Base-by-base conservation (phyloP, 345 rosid species). In the Aquilaria sinensis region DNA sequence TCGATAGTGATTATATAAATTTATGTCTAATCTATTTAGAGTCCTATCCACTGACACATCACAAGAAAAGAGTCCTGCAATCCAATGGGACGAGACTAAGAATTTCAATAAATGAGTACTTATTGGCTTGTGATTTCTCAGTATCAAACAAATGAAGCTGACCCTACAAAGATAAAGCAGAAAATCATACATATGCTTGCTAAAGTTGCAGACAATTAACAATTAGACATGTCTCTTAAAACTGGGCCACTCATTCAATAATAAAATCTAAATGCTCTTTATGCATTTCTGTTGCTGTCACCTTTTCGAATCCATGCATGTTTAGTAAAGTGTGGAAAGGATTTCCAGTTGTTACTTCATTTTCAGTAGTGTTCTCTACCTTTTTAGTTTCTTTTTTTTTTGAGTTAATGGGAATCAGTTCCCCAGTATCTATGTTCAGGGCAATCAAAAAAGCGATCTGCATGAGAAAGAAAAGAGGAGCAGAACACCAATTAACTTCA, bases 391-490 rank as follows among this genome's bases (percentile, higher is more conserved):
- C 1, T 37, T 37, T 37, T 37, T 37, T 37, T 37, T 37, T 9
- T 37, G 62, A 63, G 46, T 50, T 29, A 67, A 62, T 67, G 75
- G 75, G 56, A 30, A 61, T 56, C 47, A 69, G 48, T 30, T 57
- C 23, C 50, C 62, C 67, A 62, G 37, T 41, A 54, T 63, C 61
- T 45, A 51, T 59, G 63, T 56, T 52, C 72, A 74, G 67, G 64
- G 61, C 49, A 69, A 31, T 48, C 9, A 32, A 2, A 53, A 47
- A 12, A 12, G 56, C 58, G 13, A 57, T 31, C 46, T 66, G 55
- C 71, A 70, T 51, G 61, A 66, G 70, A 70, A 63, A 72, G 75
- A 75, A 77, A 71, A 80, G 80, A 72, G 9, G 2, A 62, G 76
- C 53, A 72, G 68, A 71, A 55, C 6, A 56, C 57, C 49, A 56